Conservation (phyloP, 805 yeast genomes). For the Ogataea ganodermae region DNA sequence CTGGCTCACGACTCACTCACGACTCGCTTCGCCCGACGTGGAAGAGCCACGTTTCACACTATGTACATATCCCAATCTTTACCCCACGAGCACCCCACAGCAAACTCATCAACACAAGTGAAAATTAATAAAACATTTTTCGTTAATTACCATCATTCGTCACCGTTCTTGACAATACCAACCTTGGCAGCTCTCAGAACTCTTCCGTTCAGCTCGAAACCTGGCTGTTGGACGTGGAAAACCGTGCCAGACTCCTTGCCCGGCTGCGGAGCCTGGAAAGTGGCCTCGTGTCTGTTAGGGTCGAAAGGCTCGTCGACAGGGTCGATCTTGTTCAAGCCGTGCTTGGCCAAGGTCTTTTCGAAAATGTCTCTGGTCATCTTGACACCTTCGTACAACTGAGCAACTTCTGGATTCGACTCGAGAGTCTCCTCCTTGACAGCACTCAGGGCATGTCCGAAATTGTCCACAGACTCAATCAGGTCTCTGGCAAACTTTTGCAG, state of each 20-base stretch:
- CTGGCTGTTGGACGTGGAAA: slow-evolving; percentile 89
- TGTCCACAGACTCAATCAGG: slow-evolving; percentile 84
- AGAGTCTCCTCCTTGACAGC: slow-evolving; percentile 68
- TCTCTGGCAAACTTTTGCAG: slow-evolving; percentile 91
- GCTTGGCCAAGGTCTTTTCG: slow-evolving; percentile 76
- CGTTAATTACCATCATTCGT: slow-evolving; percentile 24
- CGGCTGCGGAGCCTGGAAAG: slow-evolving; percentile 83
- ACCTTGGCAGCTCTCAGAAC: slow-evolving; percentile 95
- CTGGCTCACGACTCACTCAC: too few species aligned
- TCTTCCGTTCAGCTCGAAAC: slow-evolving; percentile 81
- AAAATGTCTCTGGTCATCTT: slow-evolving; percentile 85
- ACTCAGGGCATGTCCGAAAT: slow-evolving; percentile 81
- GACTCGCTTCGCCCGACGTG: too few species aligned
- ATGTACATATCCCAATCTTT: too few species aligned
- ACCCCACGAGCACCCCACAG: too few species aligned
- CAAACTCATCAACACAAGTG: too few species aligned
- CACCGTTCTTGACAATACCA: slow-evolving; percentile 75
- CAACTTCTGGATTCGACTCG: slow-evolving; percentile 61
- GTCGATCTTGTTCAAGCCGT: slow-evolving; percentile 78
- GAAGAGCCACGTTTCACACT: too few species aligned
- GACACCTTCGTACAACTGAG: slow-evolving; percentile 82
- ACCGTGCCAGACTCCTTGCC: slow-evolving; percentile 91
- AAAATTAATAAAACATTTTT: background rate
- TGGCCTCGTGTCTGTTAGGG: slow-evolving; percentile 91
- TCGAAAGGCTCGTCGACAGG: slow-evolving; percentile 86